These are phyloP conservation scores for Kodamaea ohmeri DNA, from an alignment of 1,139 yeast genomes.

Conservation along the genomic window DNA sequence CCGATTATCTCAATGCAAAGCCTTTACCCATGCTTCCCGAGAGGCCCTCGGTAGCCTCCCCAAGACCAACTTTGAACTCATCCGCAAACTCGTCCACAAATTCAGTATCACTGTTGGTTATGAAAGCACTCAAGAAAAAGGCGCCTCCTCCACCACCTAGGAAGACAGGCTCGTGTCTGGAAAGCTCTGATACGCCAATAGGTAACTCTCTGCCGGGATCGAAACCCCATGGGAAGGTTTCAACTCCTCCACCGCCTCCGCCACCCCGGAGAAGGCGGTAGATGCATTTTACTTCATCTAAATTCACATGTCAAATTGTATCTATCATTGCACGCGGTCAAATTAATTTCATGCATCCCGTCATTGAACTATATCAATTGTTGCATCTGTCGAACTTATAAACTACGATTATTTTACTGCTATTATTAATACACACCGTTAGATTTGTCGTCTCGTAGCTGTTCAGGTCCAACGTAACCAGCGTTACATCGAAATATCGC, in stretches of 20 bases:
- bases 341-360: neutral
- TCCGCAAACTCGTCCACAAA: slow-evolving; percentile 14
- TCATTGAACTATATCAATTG: too few relatives aligned
- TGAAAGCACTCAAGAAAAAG: slow-evolving; percentile 33
- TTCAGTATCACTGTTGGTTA: slow-evolving; percentile 23
- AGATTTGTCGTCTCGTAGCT: neutral
- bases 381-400: too few relatives aligned
- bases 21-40: slow-evolving; percentile 15
- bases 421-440: too few relatives aligned
- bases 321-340: slow-evolving; percentile 1
- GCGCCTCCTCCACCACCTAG: slow-evolving; percentile 46
- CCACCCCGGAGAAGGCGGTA: slow-evolving; percentile 19
- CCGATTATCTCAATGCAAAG: slow-evolving; percentile 28
- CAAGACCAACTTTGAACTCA: neutral
- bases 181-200: too few relatives aligned
- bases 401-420: too few relatives aligned
- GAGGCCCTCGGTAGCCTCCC: neutral
- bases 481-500: slow-evolving; percentile 59
- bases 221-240: neutral
- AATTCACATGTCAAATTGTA: too few relatives aligned
- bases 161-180: neutral
- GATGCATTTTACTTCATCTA: too few relatives aligned
- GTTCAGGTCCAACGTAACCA: neutral
- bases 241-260: slow-evolving; percentile 18
- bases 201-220: neutral